Conservation (phyloP, 257 asterid species). For the Voacanga thouarsii region DNA sequence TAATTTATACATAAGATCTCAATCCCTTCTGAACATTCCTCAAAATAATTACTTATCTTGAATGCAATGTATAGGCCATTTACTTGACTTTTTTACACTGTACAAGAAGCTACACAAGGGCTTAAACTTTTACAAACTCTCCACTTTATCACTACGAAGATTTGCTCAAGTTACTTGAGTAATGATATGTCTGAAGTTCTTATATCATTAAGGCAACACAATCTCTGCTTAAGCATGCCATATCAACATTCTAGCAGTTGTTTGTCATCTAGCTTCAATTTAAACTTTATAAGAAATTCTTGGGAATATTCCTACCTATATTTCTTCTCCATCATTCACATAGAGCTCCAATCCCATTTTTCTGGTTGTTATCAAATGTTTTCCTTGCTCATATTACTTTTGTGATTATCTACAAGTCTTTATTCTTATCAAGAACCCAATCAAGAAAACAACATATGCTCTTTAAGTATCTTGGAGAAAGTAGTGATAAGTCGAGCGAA, state of each 20-base stretch:
- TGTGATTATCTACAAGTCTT: background rate
- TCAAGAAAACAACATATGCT: background rate
- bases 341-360: background rate
- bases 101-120: background rate
- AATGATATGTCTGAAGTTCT: background rate
- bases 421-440: background rate
- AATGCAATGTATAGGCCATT: background rate
- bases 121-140: background rate
- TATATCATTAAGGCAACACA: background rate
- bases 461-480: background rate
- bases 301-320: background rate
- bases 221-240: background rate
- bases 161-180: background rate
- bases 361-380: background rate
- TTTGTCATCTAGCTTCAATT: background rate
- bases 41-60: background rate
- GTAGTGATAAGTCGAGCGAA: background rate
- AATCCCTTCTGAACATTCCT: background rate
- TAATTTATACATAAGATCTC: background rate
- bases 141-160: background rate
- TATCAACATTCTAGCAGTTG: background rate
- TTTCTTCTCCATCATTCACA: background rate
- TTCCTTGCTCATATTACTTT: background rate
- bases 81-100: background rate
- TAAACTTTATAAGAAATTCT: background rate